Conservation (phyloP, 140 eudicot genomes). For the Erigeron philadelphicus region DNA sequence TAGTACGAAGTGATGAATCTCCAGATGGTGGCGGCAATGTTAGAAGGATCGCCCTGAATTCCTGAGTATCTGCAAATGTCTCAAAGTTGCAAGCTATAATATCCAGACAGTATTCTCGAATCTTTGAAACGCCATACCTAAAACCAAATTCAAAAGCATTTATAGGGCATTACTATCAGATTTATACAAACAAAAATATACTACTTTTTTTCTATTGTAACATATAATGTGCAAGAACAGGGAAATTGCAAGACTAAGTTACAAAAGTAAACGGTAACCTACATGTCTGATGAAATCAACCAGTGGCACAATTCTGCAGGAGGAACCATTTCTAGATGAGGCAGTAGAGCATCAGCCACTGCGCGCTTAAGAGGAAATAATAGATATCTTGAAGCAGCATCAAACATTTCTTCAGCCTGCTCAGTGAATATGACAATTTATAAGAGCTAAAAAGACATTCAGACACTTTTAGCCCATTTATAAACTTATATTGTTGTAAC, state of each 20-base stretch:
- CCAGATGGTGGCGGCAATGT: slow-evolving; percentile 92
- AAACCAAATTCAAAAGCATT: slow-evolving; percentile 11
- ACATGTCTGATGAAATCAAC: slow-evolving; percentile 83
- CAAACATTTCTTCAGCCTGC: slow-evolving; percentile 97
- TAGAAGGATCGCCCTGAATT: slow-evolving; percentile 78
- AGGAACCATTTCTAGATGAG: slow-evolving; percentile 70
- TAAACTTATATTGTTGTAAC: slow-evolving; percentile 5
- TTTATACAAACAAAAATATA: background rate
- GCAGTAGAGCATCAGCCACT: slow-evolving; percentile 84
- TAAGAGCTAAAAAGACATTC: slow-evolving; percentile 1
- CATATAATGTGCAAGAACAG: background rate
- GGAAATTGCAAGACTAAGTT: background rate
- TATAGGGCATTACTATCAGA: background rate
- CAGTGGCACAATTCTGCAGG: slow-evolving; percentile 87
- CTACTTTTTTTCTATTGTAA: background rate
- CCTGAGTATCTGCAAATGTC: slow-evolving; percentile 72
- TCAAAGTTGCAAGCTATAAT: slow-evolving; percentile 76
- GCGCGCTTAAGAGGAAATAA: slow-evolving; percentile 92
- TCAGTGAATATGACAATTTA: slow-evolving; percentile 8
- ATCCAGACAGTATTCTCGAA: slow-evolving; percentile 83
- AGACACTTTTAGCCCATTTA: background rate
- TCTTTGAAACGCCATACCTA: slow-evolving; percentile 86
- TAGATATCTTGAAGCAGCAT: slow-evolving; percentile 92
- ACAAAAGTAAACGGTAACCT: slow-evolving; percentile 27
- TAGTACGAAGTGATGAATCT: slow-evolving; percentile 74